Base-by-base conservation (phyloP, 2,329 filamentous ascomycete species). In the Neonectria neomacrospora region DNA sequence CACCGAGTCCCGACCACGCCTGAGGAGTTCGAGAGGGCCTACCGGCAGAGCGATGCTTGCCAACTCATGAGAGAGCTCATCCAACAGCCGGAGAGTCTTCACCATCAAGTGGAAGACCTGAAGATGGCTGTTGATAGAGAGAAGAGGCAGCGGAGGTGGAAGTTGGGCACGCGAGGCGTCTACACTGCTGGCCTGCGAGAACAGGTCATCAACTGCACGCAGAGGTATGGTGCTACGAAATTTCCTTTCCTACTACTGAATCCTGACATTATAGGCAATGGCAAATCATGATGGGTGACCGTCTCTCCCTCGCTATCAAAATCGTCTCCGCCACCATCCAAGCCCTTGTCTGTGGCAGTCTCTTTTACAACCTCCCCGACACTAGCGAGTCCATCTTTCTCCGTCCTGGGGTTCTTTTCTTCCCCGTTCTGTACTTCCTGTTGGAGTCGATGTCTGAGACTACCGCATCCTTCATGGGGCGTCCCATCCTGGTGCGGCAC, bases 321-420 rank as follows among this genome's bases (percentile, higher is more conserved):
- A 58, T 87, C 2, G 82, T 87, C 63, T 89, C 91, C 70, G 90
- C 91, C 70, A 83, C 86, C 42, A 80, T 88, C 65, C 86, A 91
- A 79, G 86, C 89, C 34, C 79, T 93, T 52, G 86, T 93, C 67
- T 85, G 91, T 55, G 87, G 67, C 82, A 86, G 74, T 56, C 83
- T 92, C 61, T 92, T 92, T 76, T 92, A 86, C 80, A 86, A 91
- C 72, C 77, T 91, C 20, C 74, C 80, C 7, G 65, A 78, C 1
- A 81, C 82, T 23, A 89, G 86, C 5, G 73, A 76, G 6, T 88
- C 85, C 63, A 90, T 92, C 76, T 91, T 86, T 75, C 69, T 72
- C 28, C 75, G 78, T 0, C 68, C 72, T 1, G 73, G 73, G 5
- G 68, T 75, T 1, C 61, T 79, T 1, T 79, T 78, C 68, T 78